Conservation (phyloP, 164 flowering plant species). For the Buxus sempervirens region DNA sequence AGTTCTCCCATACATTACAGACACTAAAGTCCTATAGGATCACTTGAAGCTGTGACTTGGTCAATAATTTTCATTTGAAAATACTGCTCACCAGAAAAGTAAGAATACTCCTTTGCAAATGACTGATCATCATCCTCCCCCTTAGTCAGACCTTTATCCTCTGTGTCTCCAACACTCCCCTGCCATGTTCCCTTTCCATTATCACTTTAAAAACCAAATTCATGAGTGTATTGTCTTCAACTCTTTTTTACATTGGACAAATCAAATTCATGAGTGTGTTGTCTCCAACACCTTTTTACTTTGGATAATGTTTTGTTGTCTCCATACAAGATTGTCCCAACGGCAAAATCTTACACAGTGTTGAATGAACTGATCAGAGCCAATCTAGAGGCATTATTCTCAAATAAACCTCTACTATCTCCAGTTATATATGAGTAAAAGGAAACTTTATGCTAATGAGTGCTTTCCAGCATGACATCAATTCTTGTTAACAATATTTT, state of each 20-base stretch:
- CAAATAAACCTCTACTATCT: conserved; percentile 46
- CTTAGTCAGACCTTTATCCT: conserved; percentile 49
- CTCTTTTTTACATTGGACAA: too few relatives aligned
- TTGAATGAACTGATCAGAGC: conserved; percentile 28
- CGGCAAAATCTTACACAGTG: conserved; percentile 37
- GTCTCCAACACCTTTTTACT: too few relatives aligned
- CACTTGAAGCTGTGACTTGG: too few relatives aligned
- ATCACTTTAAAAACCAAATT: conserved; percentile 82
- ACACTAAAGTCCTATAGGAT: conserved; percentile 38
- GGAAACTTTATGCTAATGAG: too few relatives aligned
- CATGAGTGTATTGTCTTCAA: too few relatives aligned
- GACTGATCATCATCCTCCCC: conserved; percentile 78
- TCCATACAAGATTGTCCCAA: conserved; percentile 51
- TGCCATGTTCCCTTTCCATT: conserved; percentile 74
- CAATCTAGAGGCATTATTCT: conserved; percentile 74
- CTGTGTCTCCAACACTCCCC: conserved; percentile 62
- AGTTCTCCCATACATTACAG: conserved; percentile 49
- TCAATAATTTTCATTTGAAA: conserved; percentile 46
- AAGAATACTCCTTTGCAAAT: conserved; percentile 77
- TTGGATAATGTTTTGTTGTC: conserved; percentile 66
- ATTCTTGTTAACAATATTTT: too few relatives aligned
- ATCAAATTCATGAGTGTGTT: too few relatives aligned
- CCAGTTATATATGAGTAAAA: conserved; percentile 23
- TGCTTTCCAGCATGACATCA: too few relatives aligned
- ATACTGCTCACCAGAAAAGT: conserved; percentile 67